Conservation (phyloP, 352 stramenopile species). For the Albugo laibachii region DNA sequence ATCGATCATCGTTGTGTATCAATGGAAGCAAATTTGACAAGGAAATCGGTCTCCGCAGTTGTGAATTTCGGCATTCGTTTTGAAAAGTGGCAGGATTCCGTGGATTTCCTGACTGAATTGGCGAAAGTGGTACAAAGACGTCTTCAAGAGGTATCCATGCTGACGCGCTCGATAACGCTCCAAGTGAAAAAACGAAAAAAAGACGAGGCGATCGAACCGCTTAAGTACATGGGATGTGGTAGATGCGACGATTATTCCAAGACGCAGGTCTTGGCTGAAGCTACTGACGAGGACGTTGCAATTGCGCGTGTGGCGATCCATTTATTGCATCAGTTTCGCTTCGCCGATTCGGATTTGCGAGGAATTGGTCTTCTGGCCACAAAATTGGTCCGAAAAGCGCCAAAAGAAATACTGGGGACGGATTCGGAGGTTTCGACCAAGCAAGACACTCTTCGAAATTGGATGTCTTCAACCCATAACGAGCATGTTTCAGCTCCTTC, state of each 20-base stretch:
- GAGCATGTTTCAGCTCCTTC: no score
- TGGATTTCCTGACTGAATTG: slow-evolving; percentile 62
- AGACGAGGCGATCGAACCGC: slow-evolving; percentile 41
- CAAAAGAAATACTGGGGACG: slow-evolving; percentile 1
- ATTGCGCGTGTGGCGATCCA: slow-evolving; percentile 34
- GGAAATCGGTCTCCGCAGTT: slow-evolving; percentile 82
- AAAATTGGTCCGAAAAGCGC: slow-evolving; percentile 20
- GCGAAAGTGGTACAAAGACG: slow-evolving; percentile 46
- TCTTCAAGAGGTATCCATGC: slow-evolving; percentile 34
- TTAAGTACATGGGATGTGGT: slow-evolving; percentile 79
- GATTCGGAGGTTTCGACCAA: neutral
- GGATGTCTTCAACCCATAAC: neutral
- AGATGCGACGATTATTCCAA: slow-evolving; percentile 77
- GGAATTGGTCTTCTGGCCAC: slow-evolving; percentile 61
- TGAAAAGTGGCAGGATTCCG: slow-evolving; percentile 45
- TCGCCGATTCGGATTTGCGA: slow-evolving; percentile 37
- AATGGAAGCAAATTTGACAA: slow-evolving; percentile 41
- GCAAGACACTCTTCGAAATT: slow-evolving; percentile 3
- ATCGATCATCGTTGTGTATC: slow-evolving; percentile 48
- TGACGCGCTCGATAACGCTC: slow-evolving; percentile 47
- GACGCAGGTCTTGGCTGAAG: slow-evolving; percentile 25
- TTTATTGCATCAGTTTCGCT: slow-evolving; percentile 33
- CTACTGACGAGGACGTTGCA: slow-evolving; percentile 29
- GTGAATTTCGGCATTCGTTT: slow-evolving; percentile 87
- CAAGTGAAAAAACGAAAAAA: slow-evolving; percentile 64